These are phyloP conservation scores for Ochromonas danica DNA, from an alignment of 108 stramenopile species.

Conservation along the genomic window DNA sequence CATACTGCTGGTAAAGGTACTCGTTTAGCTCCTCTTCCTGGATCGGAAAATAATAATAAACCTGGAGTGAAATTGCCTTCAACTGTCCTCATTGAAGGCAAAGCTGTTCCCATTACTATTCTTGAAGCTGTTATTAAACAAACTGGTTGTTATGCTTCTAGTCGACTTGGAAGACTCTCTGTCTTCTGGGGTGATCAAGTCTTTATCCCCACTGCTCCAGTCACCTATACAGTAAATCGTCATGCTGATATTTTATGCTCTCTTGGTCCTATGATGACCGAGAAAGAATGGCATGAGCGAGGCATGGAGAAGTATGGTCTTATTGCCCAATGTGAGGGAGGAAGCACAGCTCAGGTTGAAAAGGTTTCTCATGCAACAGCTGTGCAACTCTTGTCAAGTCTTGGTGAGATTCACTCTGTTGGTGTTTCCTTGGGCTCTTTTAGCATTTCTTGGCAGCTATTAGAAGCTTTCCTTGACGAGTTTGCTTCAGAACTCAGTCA, in stretches of 20 bases:
- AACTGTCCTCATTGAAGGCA: conserved; percentile 7
- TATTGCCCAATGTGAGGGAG: conserved; percentile 78
- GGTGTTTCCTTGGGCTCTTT: conserved; percentile 91
- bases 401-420: conserved; percentile 82
- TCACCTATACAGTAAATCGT: conserved; percentile 73
- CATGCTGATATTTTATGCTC: conserved; percentile 97
- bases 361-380: conserved; percentile 96
- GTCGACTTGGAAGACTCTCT: conserved; percentile 81
- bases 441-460: conserved; percentile 76
- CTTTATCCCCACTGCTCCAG: conserved; percentile 71
- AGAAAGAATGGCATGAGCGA: conserved; percentile 79
- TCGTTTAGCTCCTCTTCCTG: conserved; percentile 92
- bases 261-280: conserved; percentile 79
- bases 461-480: conserved; percentile 76
- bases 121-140: conserved; percentile 94
- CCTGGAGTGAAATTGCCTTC: conserved; percentile 78
- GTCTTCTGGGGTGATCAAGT: conserved; percentile 98
- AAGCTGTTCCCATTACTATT: conserved; percentile 71
- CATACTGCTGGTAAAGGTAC: conserved; percentile 97
- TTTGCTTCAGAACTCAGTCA: conserved; percentile 70
- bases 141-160: conserved; percentile 90
- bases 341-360: conserved; percentile 94
- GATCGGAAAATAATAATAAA: conserved; percentile 97
- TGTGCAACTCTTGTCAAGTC: conserved; percentile 72
- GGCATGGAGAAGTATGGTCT: conserved; percentile 97